These are phyloP conservation scores for Crataegus laevigata DNA, from an alignment of 306 rosid species.

Conservation along the genomic window DNA sequence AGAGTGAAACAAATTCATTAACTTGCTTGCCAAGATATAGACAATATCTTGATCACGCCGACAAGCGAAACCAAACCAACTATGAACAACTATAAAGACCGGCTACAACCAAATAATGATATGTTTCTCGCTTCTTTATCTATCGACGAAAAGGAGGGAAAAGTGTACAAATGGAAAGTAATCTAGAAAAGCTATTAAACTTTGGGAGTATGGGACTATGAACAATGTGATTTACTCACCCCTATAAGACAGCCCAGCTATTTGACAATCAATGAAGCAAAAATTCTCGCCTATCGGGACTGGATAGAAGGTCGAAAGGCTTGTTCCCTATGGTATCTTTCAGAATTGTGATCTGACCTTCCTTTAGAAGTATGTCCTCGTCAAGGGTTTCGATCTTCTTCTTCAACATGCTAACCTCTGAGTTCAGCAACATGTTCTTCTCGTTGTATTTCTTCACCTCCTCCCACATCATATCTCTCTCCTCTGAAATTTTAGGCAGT, in stretches of 20 bases:
- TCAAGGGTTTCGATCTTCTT: slow-evolving; percentile 65
- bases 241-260: slow-evolving; percentile 13
- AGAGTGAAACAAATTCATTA: neutral
- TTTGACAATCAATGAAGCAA: slow-evolving; percentile 29
- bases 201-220: slow-evolving; percentile 41
- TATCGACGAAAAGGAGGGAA: neutral
- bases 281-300: slow-evolving; percentile 52
- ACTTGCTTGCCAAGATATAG: neutral
- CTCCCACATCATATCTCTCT: slow-evolving; percentile 74
- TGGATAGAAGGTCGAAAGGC: slow-evolving; percentile 57
- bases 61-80: slow-evolving; percentile 13
- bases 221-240: slow-evolving; percentile 27
- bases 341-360: slow-evolving; percentile 86
- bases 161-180: neutral
- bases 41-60: neutral
- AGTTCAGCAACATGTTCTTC: slow-evolving; percentile 64
- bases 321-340: slow-evolving; percentile 61
- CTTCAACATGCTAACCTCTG: slow-evolving; percentile 44
- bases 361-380: slow-evolving; percentile 70
- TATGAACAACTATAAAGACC: neutral
- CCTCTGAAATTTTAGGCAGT: slow-evolving; percentile 60
- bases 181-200: slow-evolving; percentile 1
- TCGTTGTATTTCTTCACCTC: slow-evolving; percentile 73
- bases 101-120: slow-evolving; percentile 1
- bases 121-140: slow-evolving; percentile 11